Conservation (phyloP, 257 asterid species). For the Cordia subcordata region DNA sequence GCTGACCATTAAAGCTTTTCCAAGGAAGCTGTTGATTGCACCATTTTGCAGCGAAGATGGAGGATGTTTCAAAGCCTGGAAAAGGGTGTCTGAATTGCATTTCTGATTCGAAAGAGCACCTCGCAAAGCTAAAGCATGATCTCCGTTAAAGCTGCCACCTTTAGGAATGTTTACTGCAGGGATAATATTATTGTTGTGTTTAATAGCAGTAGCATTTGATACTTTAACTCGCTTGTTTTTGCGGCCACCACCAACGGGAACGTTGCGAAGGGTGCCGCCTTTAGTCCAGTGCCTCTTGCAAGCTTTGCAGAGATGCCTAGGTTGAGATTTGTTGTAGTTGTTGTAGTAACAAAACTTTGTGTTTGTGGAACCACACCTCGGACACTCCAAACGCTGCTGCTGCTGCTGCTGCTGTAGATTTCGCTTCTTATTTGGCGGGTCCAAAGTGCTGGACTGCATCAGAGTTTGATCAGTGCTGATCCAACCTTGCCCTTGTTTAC, state of each 20-base stretch:
- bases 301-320: slow-evolving; percentile 25
- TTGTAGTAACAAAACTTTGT: slow-evolving; percentile 26
- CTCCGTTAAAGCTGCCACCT: background rate
- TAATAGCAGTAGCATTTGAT: background rate
- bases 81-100: too few species aligned
- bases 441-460: background rate
- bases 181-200: background rate
- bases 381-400: slow-evolving; percentile 18
- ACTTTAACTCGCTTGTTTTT: slow-evolving; percentile 18
- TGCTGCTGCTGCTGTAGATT: background rate
- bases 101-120: too few species aligned
- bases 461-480: too few species aligned
- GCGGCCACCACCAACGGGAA: slow-evolving; percentile 20
- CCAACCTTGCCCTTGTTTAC: background rate
- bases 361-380: slow-evolving; percentile 23
- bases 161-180: background rate
- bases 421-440: background rate
- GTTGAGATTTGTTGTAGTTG: slow-evolving; percentile 31
- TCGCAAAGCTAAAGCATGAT: background rate
- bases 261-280: slow-evolving; percentile 28
- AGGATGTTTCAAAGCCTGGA: too few species aligned
- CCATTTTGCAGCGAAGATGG: background rate
- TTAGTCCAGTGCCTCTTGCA: slow-evolving; percentile 32
- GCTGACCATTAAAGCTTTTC: background rate
- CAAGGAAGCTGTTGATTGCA: background rate